phyloP scores from a whole-genome alignment of 345 rosid genomes.

The Anastatica hierochuntica region DNA sequence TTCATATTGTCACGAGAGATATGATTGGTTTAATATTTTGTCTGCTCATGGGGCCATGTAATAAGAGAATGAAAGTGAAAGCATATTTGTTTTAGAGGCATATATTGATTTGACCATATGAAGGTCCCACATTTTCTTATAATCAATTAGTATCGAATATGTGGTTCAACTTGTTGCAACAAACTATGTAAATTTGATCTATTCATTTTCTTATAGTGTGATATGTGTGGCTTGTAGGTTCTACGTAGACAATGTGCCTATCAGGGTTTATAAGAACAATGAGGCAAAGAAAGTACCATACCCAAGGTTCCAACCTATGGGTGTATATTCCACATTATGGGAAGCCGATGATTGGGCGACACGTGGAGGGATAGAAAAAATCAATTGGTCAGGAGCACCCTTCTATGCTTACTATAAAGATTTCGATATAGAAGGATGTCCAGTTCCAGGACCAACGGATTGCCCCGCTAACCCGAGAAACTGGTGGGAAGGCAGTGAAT shows the following conservation, averaged over 20 bases:
- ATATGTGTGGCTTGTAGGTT: constrained; percentile 37
- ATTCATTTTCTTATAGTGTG: background rate
- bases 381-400: constrained; percentile 80
- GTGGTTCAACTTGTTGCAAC: background rate
- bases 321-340: constrained; percentile 86
- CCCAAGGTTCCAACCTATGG: constrained; percentile 77
- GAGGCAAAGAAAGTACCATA: constrained; percentile 61
- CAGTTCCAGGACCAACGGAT: constrained; percentile 56
- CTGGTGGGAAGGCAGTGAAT: constrained; percentile 69
- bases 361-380: constrained; percentile 86
- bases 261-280: constrained; percentile 84
- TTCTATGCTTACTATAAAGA: constrained; percentile 76
- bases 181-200: background rate
- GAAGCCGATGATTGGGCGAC: constrained; percentile 99
- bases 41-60: constrained; percentile 13
- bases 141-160: too few relatives aligned
- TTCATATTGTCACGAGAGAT: constrained; percentile 10
- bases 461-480: constrained; percentile 52
- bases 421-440: constrained; percentile 83
- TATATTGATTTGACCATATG: constrained; percentile 7
- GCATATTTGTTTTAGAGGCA: constrained; percentile 9
- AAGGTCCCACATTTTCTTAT: too few relatives aligned
- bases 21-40: constrained; percentile 22
- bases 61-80: constrained; percentile 24
- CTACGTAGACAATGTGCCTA: constrained; percentile 63